These are phyloP conservation scores for Candida smagusa DNA, from an alignment of 1,139 yeast species.

Conservation along the genomic window DNA sequence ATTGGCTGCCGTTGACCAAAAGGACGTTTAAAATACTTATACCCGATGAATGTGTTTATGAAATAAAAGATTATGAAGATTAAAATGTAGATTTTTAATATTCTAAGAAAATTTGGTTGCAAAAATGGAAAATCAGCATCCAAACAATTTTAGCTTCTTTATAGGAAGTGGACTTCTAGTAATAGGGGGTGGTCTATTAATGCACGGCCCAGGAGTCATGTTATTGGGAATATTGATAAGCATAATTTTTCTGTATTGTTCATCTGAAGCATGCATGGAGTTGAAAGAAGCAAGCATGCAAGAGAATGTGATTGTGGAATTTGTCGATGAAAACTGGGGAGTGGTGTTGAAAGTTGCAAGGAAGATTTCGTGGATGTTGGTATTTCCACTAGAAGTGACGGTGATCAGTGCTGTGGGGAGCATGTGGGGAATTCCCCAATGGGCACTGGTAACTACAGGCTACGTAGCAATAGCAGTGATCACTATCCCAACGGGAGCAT, in stretches of 20 bases:
- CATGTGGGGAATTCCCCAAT: background rate
- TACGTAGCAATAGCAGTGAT: too few relatives aligned
- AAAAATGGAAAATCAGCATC: background rate
- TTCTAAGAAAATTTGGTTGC: slow-evolving; percentile 5
- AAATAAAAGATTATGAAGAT: too few relatives aligned
- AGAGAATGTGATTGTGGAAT: slow-evolving; percentile 16
- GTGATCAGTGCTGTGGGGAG: background rate
- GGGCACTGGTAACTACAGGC: background rate
- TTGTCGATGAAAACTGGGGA: slow-evolving; percentile 23
- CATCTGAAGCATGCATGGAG: background rate
- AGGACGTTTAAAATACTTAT: slow-evolving; percentile 1
- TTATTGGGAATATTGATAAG: background rate
- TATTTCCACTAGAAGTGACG: background rate
- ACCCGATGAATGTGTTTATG: too few relatives aligned
- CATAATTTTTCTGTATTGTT: background rate
- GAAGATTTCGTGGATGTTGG: background rate
- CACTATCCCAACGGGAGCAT: too few relatives aligned
- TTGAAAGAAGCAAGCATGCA: slow-evolving; percentile 19
- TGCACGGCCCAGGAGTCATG: slow-evolving; percentile 1
- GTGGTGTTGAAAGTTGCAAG: slow-evolving; percentile 17
- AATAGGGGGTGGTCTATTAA: slow-evolving; percentile 1
- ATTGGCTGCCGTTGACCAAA: slow-evolving; percentile 13
- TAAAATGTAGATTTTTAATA: too few relatives aligned
- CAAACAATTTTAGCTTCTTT: slow-evolving; percentile 15
- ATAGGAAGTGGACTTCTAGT: slow-evolving; percentile 20